A percentile compares a stretch with the other conserved stretches of the same genome.
Conservation (phyloP, 495 filamentous ascomycete genomes). For the Podospora comata region DNA sequence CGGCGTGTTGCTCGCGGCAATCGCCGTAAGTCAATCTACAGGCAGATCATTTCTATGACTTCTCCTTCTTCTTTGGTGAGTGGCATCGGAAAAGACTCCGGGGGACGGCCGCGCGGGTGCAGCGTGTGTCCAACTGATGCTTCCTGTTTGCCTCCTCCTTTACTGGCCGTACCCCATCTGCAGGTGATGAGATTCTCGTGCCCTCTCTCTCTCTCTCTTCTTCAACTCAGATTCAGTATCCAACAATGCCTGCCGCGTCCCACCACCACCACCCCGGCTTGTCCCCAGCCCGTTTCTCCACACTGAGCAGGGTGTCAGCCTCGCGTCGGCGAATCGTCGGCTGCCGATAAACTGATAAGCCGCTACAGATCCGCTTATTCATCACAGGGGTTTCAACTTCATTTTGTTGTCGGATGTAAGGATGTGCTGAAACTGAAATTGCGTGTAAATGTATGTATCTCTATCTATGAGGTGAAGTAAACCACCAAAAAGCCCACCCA, state of each 20-base stretch:
- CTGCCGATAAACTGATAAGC: not conserved
- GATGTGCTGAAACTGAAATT: not conserved
- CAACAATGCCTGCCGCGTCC: conserved; percentile 19
- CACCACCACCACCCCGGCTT: not conserved
- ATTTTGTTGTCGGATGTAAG: not conserved
- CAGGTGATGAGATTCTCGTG: conserved; percentile 5
- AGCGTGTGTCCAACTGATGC: conserved; percentile 13
- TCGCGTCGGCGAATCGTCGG: conserved; percentile 24
- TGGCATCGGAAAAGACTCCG: not conserved
- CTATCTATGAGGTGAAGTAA: conserved; percentile 67
- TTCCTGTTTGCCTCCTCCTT: not conserved
- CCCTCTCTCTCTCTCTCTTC: not conserved
- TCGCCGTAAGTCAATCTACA: conserved; percentile 10
- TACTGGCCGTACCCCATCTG: not conserved
- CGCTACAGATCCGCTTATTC: conserved; percentile 8
- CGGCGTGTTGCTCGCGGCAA: conserved; percentile 8
- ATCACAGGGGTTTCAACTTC: conserved; percentile 14
- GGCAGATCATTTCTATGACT: not conserved
- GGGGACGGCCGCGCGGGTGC: not conserved
- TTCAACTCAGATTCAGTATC: conserved; percentile 1
- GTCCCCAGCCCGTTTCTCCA: not conserved
- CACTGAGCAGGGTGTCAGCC: conserved; percentile 18
- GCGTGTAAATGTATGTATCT: conserved; percentile 5
- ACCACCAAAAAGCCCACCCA: conserved; percentile 95
- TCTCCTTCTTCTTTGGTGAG: not conserved